phyloP scores from a whole-genome alignment of 208 protist genomes.

The Balamuthia mandrillaris region DNA sequence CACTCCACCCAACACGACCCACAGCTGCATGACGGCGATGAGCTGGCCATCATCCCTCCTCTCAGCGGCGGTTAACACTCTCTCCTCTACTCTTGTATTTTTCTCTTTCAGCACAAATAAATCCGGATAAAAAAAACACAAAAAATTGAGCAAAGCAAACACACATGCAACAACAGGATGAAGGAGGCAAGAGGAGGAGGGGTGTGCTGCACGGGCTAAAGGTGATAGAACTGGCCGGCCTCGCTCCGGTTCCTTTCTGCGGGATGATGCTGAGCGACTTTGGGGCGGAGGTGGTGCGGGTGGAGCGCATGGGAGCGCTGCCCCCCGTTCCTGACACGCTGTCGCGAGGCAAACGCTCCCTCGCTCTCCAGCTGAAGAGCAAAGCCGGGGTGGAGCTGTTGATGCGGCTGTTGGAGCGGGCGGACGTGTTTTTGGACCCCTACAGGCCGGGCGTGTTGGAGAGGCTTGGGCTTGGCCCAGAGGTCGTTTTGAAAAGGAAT shows the following conservation, averaged over 20 bases:
- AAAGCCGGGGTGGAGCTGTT: not conserved
- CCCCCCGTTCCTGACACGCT: not conserved
- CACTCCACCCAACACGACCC: not conserved
- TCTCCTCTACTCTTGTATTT: not conserved
- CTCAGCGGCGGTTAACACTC: slow-evolving; percentile 46
- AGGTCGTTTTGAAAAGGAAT: slow-evolving; percentile 44
- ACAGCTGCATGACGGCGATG: slow-evolving; percentile 15
- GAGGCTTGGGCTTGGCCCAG: slow-evolving; percentile 52
- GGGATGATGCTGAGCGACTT: slow-evolving; percentile 73
- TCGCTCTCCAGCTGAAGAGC: slow-evolving; percentile 8
- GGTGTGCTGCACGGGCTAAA: slow-evolving; percentile 61
- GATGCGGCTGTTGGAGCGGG: slow-evolving; percentile 12
- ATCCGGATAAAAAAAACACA: too few relatives aligned
- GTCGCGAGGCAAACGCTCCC: slow-evolving; percentile 47
- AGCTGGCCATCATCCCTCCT: slow-evolving; percentile 56
- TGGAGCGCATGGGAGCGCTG: too few relatives aligned
- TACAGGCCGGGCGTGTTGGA: slow-evolving; percentile 72
- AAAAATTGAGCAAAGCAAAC: too few relatives aligned
- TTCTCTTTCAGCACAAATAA: too few relatives aligned
- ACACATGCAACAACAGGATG: too few relatives aligned
- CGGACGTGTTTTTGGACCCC: slow-evolving; percentile 72
- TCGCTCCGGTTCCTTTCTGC: slow-evolving; percentile 71
- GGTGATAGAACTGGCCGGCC: slow-evolving; percentile 69
- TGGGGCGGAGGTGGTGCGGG: slow-evolving; percentile 69
- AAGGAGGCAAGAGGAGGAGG: too few relatives aligned